Evolutionary conservation across 305 asterid species (phyloP), one percentile per base, ranked within the genome.

Genomic region (Solanum hybrid): DNA sequence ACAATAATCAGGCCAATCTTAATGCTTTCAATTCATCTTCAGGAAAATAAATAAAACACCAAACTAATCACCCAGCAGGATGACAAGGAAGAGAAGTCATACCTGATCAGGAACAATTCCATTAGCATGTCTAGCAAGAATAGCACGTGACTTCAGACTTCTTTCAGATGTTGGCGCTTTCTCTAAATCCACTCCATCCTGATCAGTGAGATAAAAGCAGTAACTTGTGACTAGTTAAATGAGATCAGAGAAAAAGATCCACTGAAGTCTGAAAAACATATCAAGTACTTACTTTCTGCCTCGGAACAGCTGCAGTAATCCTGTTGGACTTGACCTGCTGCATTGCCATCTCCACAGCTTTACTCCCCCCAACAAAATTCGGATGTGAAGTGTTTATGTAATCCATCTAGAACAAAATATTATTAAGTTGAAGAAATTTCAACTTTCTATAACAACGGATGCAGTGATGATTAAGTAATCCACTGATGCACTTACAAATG

Each of bases 331-430:
- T 96, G 89, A 94, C 90, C 91, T 96, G 99, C 87, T 96, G 97
- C 89, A 91, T 65, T 88, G 99, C 99, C 39, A 76, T 92, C 93
- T 98, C 99, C 37, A 97, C 91, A 88, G 98, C 99, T 94, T 94
- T 96, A 92, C 95, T 94, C 88, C 99, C 99, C 88, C 99, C 99
- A 91, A 97, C 84, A 90, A 97, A 97, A 94, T 95, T 94, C 86
- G 98, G 95, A 93, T 97, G 97, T 86, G 99, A 97, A 79, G 99
- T 97, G 92, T 97, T 97, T 91, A 97, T 94, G 93, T 94, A 97
- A 92, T 97, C 99, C 98, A 97, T 95, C 99, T 97, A 90, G 90
- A 90, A 68, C 90, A 90, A 24, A 86, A 39, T 86, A 79, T 36
- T 41, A 81, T 26, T 38, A 72, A 57, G 72, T 45, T 13, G 77